Evolutionary conservation across 2,329 filamentous ascomycete genomes (phyloP).

Genomic region (Aspergillus sp.): DNA sequence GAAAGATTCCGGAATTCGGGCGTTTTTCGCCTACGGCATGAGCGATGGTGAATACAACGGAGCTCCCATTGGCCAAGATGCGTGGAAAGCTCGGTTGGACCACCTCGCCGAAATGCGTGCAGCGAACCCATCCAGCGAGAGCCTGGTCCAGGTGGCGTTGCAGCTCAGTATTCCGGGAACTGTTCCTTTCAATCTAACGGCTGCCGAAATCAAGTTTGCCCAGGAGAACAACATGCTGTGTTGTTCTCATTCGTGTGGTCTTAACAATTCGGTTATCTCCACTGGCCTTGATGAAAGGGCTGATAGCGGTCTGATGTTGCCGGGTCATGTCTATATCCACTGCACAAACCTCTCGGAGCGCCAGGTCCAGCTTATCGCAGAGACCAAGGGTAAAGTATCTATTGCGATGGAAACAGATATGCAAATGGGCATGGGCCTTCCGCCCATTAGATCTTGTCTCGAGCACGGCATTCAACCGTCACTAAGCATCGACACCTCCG

Average conservation of each 20-base stretch:
- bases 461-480: neutral
- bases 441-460: neutral
- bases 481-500: constrained; percentile 1
- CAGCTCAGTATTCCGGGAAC: neutral
- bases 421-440: neutral
- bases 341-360: neutral
- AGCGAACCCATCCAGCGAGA: neutral
- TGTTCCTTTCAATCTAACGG: neutral
- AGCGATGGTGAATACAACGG: neutral
- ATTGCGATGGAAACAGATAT: neutral
- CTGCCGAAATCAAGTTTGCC: neutral
- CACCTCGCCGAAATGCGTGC: neutral
- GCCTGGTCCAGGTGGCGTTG: neutral
- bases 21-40: neutral
- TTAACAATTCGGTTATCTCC: neutral
- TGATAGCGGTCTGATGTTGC: neutral
- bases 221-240: neutral
- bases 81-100: neutral
- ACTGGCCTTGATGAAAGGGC: neutral
- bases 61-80: neutral
- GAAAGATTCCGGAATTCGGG: neutral
- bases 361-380: neutral
- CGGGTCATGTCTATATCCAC: neutral
- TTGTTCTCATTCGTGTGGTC: neutral
- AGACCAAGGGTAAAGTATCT: neutral